Percentiles rank a stretch among this genome's conserved stretches.
Evolutionary conservation across 1,284 basidiomycete species (phyloP).

Genomic region (Heterobasidion annosum): DNA sequence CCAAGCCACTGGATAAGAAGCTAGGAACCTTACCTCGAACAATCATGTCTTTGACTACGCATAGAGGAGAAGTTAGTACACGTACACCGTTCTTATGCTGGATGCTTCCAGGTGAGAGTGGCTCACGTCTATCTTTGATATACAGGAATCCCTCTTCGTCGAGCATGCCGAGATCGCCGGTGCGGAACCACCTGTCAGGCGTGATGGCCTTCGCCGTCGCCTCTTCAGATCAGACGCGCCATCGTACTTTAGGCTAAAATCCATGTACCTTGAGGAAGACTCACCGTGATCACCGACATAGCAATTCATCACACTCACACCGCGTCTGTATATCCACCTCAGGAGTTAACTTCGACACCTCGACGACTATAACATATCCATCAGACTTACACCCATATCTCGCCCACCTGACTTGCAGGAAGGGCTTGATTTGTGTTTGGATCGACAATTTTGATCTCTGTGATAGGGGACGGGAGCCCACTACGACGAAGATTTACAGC

Average conservation of each 20-base stretch:
- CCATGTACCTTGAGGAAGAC: slow-evolving; percentile 4
- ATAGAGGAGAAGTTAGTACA: slow-evolving; percentile 1
- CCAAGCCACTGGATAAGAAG: background rate
- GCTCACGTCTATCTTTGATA: slow-evolving; percentile 52
- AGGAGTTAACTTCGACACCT: too few species aligned
- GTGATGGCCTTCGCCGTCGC: slow-evolving; percentile 43
- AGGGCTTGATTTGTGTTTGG: slow-evolving; percentile 23
- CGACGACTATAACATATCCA: background rate
- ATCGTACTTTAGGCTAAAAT: background rate
- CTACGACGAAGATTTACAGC: slow-evolving; percentile 16
- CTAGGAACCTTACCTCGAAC: slow-evolving; percentile 32
- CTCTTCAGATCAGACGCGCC: slow-evolving; percentile 14
- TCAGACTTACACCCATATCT: slow-evolving; percentile 47
- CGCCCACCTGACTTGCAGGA: slow-evolving; percentile 33
- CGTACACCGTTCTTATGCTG: background rate
- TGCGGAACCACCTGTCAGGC: slow-evolving; percentile 49
- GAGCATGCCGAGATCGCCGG: slow-evolving; percentile 47
- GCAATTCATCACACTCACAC: slow-evolving; percentile 47
- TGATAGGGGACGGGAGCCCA: slow-evolving; percentile 35
- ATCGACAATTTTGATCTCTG: slow-evolving; percentile 33
- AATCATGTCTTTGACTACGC: slow-evolving; percentile 45
- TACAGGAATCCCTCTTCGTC: slow-evolving; percentile 59
- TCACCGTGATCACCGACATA: slow-evolving; percentile 48
- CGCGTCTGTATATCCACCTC: slow-evolving; percentile 23
- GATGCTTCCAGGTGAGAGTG: background rate